Conservation (phyloP, 352 stramenopile species). For the Globisporangium irregulare region DNA sequence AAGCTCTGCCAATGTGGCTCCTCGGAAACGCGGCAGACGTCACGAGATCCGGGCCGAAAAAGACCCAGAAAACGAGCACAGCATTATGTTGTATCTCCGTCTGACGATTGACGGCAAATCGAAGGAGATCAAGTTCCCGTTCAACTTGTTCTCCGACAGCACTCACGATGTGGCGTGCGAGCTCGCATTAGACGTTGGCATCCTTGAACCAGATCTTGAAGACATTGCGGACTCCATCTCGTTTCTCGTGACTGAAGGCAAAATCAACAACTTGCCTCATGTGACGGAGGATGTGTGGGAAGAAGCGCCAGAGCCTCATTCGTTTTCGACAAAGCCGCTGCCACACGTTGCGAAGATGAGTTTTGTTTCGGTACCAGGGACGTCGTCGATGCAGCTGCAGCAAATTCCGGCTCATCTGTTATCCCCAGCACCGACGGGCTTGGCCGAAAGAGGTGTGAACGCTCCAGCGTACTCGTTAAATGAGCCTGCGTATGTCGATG, state of each 20-base stretch:
- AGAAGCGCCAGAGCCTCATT: slow-evolving; percentile 81
- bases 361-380: slow-evolving; percentile 36
- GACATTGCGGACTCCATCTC: slow-evolving; percentile 94
- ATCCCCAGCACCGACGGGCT: slow-evolving; percentile 6
- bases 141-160: slow-evolving; percentile 94
- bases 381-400: slow-evolving; percentile 11
- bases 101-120: slow-evolving; percentile 89
- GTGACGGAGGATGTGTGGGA: slow-evolving; percentile 83
- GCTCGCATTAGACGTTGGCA: slow-evolving; percentile 92
- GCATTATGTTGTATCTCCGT: slow-evolving; percentile 87
- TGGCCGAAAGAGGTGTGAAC: slow-evolving; percentile 4
- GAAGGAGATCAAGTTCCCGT: slow-evolving; percentile 96
- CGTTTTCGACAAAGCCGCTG: slow-evolving; percentile 73
- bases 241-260: slow-evolving; percentile 83
- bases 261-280: slow-evolving; percentile 81
- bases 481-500: slow-evolving; percentile 17
- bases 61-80: slow-evolving; percentile 79
- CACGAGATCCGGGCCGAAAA: slow-evolving; percentile 83
- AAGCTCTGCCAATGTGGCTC: background rate
- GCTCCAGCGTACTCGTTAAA: slow-evolving; percentile 14
- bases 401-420: slow-evolving; percentile 18
- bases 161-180: slow-evolving; percentile 94
- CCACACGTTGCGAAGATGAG: slow-evolving; percentile 82
- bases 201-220: slow-evolving; percentile 89
- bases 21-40: slow-evolving; percentile 61